Conservation (phyloP, 2,329 filamentous ascomycete species). For the Xylariales sp. region DNA sequence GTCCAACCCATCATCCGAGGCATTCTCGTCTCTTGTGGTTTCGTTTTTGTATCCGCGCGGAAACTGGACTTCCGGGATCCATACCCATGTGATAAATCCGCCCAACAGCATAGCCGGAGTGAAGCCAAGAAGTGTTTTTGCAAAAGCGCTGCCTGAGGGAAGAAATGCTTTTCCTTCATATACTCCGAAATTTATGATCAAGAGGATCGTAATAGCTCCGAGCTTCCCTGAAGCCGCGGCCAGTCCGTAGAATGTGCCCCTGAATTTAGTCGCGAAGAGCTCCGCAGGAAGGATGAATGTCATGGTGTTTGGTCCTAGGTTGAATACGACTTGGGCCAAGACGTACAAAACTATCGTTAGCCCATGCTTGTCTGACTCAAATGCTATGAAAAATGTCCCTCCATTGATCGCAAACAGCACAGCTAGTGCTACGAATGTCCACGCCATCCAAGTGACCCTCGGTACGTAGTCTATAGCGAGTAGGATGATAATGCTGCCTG, state of each 20-base stretch:
- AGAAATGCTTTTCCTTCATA: slow-evolving; percentile 19
- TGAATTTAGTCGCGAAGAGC: slow-evolving; percentile 72
- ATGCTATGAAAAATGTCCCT: slow-evolving; percentile 43
- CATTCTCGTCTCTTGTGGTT: slow-evolving; percentile 17
- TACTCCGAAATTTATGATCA: slow-evolving; percentile 54
- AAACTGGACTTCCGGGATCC: slow-evolving; percentile 45
- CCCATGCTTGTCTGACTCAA: slow-evolving; percentile 40
- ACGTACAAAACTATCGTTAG: slow-evolving; percentile 62
- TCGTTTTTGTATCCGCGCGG: slow-evolving; percentile 34
- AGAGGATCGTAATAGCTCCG: slow-evolving; percentile 64
- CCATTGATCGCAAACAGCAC: slow-evolving; percentile 44
- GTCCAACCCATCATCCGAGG: slow-evolving; percentile 29
- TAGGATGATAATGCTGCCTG: slow-evolving; percentile 42
- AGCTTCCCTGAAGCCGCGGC: slow-evolving; percentile 70
- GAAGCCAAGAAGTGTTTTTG: slow-evolving; percentile 41
- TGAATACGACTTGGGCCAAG: slow-evolving; percentile 66
- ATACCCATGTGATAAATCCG: slow-evolving; percentile 42
- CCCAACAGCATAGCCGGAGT: slow-evolving; percentile 43
- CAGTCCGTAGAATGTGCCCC: slow-evolving; percentile 71
- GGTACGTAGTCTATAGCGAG: slow-evolving; percentile 44
- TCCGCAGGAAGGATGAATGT: slow-evolving; percentile 74
- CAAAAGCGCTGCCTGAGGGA: slow-evolving; percentile 23
- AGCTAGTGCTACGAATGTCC: slow-evolving; percentile 43
- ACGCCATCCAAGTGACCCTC: slow-evolving; percentile 45
- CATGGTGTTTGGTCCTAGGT: slow-evolving; percentile 70